A percentile compares a stretch with the other conserved stretches of the same genome.
phyloP scores from a whole-genome alignment of 257 asterid genomes.

The Rhazya stricta region DNA sequence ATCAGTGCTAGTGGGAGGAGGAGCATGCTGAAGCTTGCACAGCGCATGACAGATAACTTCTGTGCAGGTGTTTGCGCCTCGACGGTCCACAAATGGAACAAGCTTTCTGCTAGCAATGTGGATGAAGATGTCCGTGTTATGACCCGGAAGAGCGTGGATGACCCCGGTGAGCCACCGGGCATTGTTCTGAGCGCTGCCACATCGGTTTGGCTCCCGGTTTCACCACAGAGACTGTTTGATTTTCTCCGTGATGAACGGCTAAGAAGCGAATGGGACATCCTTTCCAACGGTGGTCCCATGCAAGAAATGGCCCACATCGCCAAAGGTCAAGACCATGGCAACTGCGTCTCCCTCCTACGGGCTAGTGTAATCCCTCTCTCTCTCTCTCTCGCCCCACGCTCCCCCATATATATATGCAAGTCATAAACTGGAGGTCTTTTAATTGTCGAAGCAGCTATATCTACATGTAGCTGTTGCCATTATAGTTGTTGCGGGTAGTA shows the following conservation, averaged over 20 bases:
- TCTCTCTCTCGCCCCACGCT: background rate
- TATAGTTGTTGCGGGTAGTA: too few relatives aligned
- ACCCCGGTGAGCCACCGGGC: conserved; percentile 93
- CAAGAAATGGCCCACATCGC: conserved; percentile 92
- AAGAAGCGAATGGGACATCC: conserved; percentile 90
- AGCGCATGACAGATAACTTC: conserved; percentile 89
- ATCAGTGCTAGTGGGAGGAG: conserved; percentile 70
- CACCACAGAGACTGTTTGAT: conserved; percentile 66
- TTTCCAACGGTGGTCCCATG: conserved; percentile 94
- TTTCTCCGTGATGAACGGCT: conserved; percentile 76
- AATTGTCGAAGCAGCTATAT: background rate
- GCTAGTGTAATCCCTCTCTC: conserved; percentile 46
- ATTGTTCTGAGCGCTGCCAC: conserved; percentile 83
- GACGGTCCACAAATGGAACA: conserved; percentile 88
- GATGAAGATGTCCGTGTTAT: conserved; percentile 82
- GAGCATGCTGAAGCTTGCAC: conserved; percentile 93
- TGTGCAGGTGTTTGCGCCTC: conserved; percentile 91
- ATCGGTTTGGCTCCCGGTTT: conserved; percentile 79
- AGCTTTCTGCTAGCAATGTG: conserved; percentile 54
- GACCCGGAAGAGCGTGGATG: conserved; percentile 78
- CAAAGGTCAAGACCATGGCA: conserved; percentile 85
- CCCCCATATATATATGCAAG: background rate
- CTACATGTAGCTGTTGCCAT: background rate
- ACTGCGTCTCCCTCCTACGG: conserved; percentile 84
- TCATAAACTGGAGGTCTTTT: background rate